These are phyloP conservation scores for Nakaseomyces bracarensis DNA, from an alignment of 1,139 yeast species.

Conservation along the genomic window DNA sequence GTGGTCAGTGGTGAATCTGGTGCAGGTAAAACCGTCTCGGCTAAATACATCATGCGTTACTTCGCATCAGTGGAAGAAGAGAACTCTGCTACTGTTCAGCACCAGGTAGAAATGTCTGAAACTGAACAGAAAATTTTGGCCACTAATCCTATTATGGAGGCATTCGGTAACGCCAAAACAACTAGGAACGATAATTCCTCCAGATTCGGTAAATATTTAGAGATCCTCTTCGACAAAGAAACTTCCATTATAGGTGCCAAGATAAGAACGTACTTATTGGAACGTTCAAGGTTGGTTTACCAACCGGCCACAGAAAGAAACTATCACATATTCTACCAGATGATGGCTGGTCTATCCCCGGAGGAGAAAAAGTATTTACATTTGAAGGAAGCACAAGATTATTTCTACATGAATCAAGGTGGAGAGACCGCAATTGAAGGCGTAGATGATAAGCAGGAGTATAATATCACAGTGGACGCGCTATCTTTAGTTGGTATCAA, in stretches of 20 bases:
- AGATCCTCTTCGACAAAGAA: conserved; percentile 68
- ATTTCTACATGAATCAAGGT: conserved; percentile 83
- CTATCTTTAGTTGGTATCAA: conserved; percentile 69
- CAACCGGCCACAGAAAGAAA: conserved; percentile 87
- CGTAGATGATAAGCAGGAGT: conserved; percentile 76
- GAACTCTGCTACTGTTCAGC: conserved; percentile 23
- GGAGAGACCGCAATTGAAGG: conserved; percentile 66
- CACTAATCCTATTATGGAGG: conserved; percentile 97
- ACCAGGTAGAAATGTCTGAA: conserved; percentile 68
- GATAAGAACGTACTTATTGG: conserved; percentile 84
- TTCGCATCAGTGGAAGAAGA: conserved; percentile 80
- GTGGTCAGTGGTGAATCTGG: conserved; percentile 98
- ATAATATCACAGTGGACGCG: conserved; percentile 65
- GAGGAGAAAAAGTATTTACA: conserved; percentile 53
- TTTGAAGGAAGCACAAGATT: conserved; percentile 59
- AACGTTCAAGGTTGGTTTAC: conserved; percentile 87
- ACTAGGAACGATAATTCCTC: conserved; percentile 96
- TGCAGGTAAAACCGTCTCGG: conserved; percentile 97
- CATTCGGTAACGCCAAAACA: conserved; percentile 97
- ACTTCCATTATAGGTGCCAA: conserved; percentile 88
- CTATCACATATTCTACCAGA: conserved; percentile 91
- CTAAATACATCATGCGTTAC: conserved; percentile 95
- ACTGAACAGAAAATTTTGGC: conserved; percentile 94
- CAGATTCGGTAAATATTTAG: conserved; percentile 92
- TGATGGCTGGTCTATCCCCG: conserved; percentile 65